A percentile compares a stretch with the other conserved stretches of the same genome.
These are phyloP conservation scores for Parafenestella ontariensis DNA, from an alignment of 2,329 filamentous ascomycete genomes.

Conservation along the genomic window DNA sequence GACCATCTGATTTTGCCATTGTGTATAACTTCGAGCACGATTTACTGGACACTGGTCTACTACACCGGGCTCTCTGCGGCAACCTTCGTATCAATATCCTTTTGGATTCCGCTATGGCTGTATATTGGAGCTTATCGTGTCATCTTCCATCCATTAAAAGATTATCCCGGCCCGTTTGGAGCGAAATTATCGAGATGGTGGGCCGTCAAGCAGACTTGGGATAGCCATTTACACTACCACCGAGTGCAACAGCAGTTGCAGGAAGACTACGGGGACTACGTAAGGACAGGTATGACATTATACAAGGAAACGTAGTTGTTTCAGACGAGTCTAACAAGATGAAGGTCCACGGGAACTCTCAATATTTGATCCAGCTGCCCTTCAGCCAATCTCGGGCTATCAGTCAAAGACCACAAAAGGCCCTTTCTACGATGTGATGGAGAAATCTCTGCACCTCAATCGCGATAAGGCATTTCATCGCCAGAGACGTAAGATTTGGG, in stretches of 20 bases:
- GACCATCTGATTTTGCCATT: constrained; percentile 8
- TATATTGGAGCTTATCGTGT: constrained; percentile 30
- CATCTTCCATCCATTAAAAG: constrained; percentile 32
- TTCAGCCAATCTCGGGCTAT: constrained; percentile 26
- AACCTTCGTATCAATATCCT: constrained; percentile 13
- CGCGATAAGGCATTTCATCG: constrained; percentile 35
- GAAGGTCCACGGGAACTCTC: constrained; percentile 33
- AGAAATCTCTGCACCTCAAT: constrained; percentile 34
- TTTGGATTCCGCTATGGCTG: constrained; percentile 26
- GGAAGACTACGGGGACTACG: constrained; percentile 31
- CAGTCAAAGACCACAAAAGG: constrained; percentile 35
- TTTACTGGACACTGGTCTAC: constrained; percentile 17
- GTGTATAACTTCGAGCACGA: constrained; percentile 1
- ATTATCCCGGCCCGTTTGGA: constrained; percentile 28
- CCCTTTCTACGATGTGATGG: constrained; percentile 31
- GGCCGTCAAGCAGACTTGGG: constrained; percentile 23
- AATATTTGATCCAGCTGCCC: constrained; percentile 30
- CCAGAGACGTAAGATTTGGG: constrained; percentile 37
- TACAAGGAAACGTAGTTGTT: neutral
- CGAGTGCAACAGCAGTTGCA: constrained; percentile 28
- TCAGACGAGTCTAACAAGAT: constrained; percentile 4
- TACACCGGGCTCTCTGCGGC: constrained; percentile 12
- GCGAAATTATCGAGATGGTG: constrained; percentile 35
- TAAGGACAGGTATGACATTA: constrained; percentile 28
- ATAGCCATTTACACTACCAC: constrained; percentile 23